phyloP scores from a whole-genome alignment of 345 rosid genomes.

The Dovyalis caffra region DNA sequence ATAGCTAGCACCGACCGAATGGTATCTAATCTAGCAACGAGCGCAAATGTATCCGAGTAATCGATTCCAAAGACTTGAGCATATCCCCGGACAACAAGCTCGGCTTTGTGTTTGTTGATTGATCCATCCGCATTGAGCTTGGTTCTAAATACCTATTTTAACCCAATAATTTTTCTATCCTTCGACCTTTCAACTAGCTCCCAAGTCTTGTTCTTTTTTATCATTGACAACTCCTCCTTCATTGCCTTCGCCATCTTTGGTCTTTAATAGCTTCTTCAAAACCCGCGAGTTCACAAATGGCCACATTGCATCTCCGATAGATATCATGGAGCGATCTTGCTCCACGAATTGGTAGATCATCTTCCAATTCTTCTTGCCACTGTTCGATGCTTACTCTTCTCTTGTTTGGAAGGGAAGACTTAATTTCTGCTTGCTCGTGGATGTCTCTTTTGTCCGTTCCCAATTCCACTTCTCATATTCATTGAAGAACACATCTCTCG shows the following conservation, averaged over 20 bases:
- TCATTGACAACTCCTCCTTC: neutral
- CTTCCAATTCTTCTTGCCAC: too few species aligned
- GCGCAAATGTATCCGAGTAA: neutral
- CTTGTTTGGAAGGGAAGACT: too few species aligned
- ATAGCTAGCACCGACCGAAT: neutral
- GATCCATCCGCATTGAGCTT: too few species aligned
- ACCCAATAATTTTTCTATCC: too few species aligned
- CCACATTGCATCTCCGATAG: too few species aligned
- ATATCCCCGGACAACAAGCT: too few species aligned
- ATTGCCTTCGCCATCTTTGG: neutral
- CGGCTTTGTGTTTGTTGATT: too few species aligned
- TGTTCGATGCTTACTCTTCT: too few species aligned
- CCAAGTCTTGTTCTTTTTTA: neutral
- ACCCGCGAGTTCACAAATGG: neutral
- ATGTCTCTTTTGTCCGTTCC: too few species aligned
- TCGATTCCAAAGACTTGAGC: neutral
- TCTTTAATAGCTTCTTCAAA: neutral
- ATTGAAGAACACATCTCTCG: slow-evolving; percentile 3
- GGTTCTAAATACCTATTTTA: neutral
- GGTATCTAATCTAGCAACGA: neutral
- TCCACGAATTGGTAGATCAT: too few species aligned
- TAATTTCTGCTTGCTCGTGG: too few species aligned
- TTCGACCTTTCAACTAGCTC: neutral
- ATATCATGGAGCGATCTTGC: too few species aligned
- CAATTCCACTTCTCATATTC: neutral